Evolutionary conservation across 2,329 filamentous ascomycete genomes (phyloP).

Genomic region (Cadophora malorum): DNA sequence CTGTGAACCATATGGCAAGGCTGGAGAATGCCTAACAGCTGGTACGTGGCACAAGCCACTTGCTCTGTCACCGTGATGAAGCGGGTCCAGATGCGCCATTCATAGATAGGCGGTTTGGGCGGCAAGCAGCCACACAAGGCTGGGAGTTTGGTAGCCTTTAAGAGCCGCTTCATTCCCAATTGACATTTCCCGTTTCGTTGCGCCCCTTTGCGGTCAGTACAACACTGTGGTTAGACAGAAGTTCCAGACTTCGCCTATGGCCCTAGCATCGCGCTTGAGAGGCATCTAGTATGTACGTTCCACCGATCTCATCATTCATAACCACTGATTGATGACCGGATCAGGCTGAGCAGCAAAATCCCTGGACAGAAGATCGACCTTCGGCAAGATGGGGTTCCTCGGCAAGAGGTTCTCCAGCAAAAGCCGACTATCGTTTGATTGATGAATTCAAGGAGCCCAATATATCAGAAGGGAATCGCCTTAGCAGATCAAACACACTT

Average conservation of each 20-base stretch:
- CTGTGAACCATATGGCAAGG: background rate
- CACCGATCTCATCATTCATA: background rate
- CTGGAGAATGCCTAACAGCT: background rate
- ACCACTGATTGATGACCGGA: background rate
- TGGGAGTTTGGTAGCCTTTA: background rate
- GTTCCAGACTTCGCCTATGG: background rate
- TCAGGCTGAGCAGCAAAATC: background rate
- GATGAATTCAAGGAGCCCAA: slow-evolving; percentile 1
- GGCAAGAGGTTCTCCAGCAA: background rate
- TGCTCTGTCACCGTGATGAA: background rate
- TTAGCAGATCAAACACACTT: background rate
- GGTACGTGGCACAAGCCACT: slow-evolving; percentile 5
- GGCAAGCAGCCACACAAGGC: slow-evolving; percentile 7
- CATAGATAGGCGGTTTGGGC: slow-evolving; percentile 1
- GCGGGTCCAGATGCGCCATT: background rate
- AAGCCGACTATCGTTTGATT: slow-evolving; percentile 1
- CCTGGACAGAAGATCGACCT: no score
- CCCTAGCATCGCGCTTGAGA: background rate
- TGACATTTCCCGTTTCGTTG: background rate
- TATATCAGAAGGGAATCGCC: background rate
- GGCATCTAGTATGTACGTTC: background rate
- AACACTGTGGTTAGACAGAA: background rate
- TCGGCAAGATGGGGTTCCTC: background rate
- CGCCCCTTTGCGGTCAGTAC: background rate
- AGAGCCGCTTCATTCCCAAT: background rate